Percentiles rank a stretch among this genome's conserved stretches.
These are phyloP conservation scores for Coemansia reversa DNA, from an alignment of 192 early-diverging fungal genomes.

Conservation along the genomic window DNA sequence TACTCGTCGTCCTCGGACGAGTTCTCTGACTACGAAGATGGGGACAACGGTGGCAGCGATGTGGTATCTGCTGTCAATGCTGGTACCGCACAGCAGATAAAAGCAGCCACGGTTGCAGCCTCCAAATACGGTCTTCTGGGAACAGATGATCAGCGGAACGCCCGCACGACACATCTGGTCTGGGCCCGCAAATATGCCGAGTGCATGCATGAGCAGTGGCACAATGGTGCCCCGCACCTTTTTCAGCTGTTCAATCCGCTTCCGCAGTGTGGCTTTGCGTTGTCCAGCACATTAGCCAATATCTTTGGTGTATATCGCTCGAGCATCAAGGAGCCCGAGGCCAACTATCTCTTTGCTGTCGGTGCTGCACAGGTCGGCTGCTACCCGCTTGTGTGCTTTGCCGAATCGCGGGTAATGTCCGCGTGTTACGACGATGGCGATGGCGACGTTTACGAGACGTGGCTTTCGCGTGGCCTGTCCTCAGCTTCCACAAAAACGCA, in stretches of 20 bases:
- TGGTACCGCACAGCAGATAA: conserved; percentile 1
- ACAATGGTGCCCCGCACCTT: conserved; percentile 38
- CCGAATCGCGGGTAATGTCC: conserved; percentile 26
- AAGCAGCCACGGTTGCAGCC: conserved; percentile 9
- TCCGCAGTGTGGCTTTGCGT: conserved; percentile 39
- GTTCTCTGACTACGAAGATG: conserved; percentile 28
- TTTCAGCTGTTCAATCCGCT: conserved; percentile 42
- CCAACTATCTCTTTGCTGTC: conserved; percentile 40
- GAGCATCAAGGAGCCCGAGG: conserved; percentile 34
- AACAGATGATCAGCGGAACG: conserved; percentile 16
- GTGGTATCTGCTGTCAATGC: neutral
- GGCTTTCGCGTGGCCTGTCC: conserved; percentile 29
- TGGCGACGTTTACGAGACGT: conserved; percentile 29
- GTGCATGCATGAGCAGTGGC: conserved; percentile 25
- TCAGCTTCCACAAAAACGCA: conserved; percentile 21
- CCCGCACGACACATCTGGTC: conserved; percentile 14
- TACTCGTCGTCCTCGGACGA: conserved; percentile 47
- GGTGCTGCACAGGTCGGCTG: conserved; percentile 40
- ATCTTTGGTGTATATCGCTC: conserved; percentile 30
- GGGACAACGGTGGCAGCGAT: neutral
- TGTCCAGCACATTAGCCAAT: conserved; percentile 22
- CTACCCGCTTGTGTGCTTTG: conserved; percentile 44
- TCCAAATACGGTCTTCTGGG: conserved; percentile 5
- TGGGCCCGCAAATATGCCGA: conserved; percentile 33
- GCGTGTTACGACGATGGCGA: conserved; percentile 29